These are phyloP conservation scores for Ophiostoma himal-ulmi DNA, from an alignment of 2,329 filamentous ascomycete genomes.

Conservation along the genomic window DNA sequence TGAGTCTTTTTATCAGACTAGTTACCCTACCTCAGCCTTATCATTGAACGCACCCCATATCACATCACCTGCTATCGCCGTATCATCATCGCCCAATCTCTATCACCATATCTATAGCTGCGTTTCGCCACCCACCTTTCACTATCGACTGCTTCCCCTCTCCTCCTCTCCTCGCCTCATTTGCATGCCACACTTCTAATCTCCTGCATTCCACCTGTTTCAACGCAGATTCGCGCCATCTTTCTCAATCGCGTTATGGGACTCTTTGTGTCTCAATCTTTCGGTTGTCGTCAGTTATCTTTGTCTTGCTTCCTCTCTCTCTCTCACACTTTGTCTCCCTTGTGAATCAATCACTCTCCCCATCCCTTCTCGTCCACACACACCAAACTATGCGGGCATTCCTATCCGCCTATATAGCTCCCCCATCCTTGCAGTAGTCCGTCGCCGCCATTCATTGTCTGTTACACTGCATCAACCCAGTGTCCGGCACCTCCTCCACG, in stretches of 20 bases:
- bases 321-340: background rate
- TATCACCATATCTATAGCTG: constrained; percentile 13
- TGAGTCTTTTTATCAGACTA: no score
- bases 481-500: background rate
- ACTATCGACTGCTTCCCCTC: background rate
- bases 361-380: background rate
- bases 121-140: constrained; percentile 8
- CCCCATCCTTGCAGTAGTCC: background rate
- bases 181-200: background rate
- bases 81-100: constrained; percentile 13
- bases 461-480: constrained; percentile 16
- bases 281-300: background rate
- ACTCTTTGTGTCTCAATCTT: background rate
- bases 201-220: background rate
- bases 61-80: constrained; percentile 13
- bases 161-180: background rate
- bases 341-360: background rate
- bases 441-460: constrained; percentile 10
- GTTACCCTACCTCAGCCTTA: constrained; percentile 18
- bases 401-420: constrained; percentile 20
- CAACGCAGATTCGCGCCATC: background rate
- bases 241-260: background rate
- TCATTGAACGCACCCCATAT: constrained; percentile 10
- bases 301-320: background rate
- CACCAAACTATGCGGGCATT: constrained; percentile 22